Base-by-base conservation (phyloP, 2,329 filamentous ascomycete species). In the Fusarium annulatum region DNA sequence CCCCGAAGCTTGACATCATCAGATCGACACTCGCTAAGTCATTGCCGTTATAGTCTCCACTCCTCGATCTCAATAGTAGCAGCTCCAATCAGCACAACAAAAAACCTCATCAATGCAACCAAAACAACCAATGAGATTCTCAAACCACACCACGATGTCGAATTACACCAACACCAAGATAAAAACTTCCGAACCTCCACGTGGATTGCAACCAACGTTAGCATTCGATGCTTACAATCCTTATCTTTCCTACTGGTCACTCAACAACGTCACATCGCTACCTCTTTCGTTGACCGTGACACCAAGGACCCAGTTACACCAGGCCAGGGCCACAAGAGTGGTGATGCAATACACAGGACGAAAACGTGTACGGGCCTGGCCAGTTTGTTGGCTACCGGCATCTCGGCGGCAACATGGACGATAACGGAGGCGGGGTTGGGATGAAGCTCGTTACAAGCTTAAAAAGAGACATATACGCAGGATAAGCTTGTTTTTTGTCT, bases 191-290 rank as follows among this genome's bases (percentile, higher is more conserved):
- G n/a, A 61, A 5, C 3, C 19, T 45, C 52, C 71, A 74, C 71
- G 71, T 74, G 71, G 30, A 46, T 46, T 52, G 16, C 38, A n/a
- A 53, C 30, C 30, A 18, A 48, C 23, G 18, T 28, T 39, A 19
- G 57, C 56, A 74, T 74, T 74, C 71, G 71, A 72, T 74, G 67
- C 56, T 74, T 64, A 69, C 52, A 56, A 74, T 74, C 23, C 30
- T 28, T 28, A 55, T 46, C 42, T 33, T 18, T 46, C 15, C 30
- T 38, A 74, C 59, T 74, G 67, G 71, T 65, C 16, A 21, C 23
- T 34, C 21, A 26, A 18, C 12, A 16, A 19, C 41, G 43, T 55
- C 63, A 60, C 63, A 74, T 74, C 67, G 34, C 67, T 72, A 46
- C 71, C 63, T 21, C 38, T 61, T 72, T 69, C 10, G 52, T 41